Base-by-base conservation (phyloP, 331 rosid genomes). In the Malus hybrid region DNA sequence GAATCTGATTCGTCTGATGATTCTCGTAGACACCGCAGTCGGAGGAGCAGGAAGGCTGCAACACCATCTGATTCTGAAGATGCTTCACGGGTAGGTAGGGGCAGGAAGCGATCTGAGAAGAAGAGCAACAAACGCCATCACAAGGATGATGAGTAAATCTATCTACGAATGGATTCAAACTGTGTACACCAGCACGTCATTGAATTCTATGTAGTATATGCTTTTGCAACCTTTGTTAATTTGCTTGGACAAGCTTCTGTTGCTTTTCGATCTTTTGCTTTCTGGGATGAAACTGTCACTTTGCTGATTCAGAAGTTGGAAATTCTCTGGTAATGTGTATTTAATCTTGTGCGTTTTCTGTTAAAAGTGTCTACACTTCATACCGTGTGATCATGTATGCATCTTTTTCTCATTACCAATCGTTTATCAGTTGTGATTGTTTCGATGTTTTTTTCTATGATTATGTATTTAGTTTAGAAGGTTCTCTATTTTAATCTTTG, bases 1-100 rank as follows among this genome's bases (percentile, higher is more conserved):
- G 93, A 86, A 66, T 88, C 90, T 33, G 90, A 91, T 78, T 72
- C 89, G 44, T 90, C 96, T 24, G 91, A 87, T 34, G 91, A 87
- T 81, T 80, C 85, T 20, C 70, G 65, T 39, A 72, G 77, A 63
- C 80, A 80, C 77, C 87, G 74, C 24, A 42, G 34, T 73, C 81
- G 75, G 50, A 93, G 84, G 81, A 86, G 85, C 87, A 88, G 69
- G 81, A 90, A 79, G 85, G 77, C 83, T 7, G 80, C 82, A 48
- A 74, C 84, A 8, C 78, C 85, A 4, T 81, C 93, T 20, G 91
- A 78, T 72, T 69, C 84, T 63, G 88, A 89, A 70, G 79, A 80
- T 46, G 89, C 84, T 83, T 78, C 87, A 36, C 81, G 89, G 77
- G 77, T 26, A 50, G 86, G 91, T 18, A 86, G 97, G 82, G 87